Evolutionary conservation across 1,284 basidiomycete genomes (phyloP), one percentile per base, ranked within the genome.

Genomic region (Afroboletus lepidellus): DNA sequence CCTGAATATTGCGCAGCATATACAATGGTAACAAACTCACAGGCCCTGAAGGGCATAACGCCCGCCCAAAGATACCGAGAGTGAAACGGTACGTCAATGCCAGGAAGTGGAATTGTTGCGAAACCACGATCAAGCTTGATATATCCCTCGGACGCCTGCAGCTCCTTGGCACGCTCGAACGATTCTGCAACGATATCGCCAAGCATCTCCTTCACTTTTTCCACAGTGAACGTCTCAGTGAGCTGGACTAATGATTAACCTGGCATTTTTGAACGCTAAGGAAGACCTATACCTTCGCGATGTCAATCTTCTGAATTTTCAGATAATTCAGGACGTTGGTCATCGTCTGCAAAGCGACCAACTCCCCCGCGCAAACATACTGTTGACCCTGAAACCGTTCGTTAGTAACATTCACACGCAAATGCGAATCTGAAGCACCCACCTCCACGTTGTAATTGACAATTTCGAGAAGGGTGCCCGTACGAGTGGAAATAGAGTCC

Each of bases 1-100:
- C 58, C 58, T 67, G 29, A 71, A 41, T 15, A n/a, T 23, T 45
- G 29, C 56, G 16, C 38, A 55, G 18, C 56, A 41, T 53, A 60
- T 34, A 37, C 3, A 37, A 38, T 49, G 44, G 18, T 32, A 34
- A 13, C 15, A 38, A 41, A 51, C 87, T 72, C 67, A 92, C 90
- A 94, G 43, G 90, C 90, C 60, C 93, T 85, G 89, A 96, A 96
- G 5, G 93, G 94, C 84, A 98, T 84, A 46, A 99, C 97, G 70
- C 96, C 97, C 29, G 94, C 94, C 97, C 96, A 95, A 42, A 99
- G 83, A 76, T 98, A 98, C 27, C 50, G 41, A 9, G 96, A 95
- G 73, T 99, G 96, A 90, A 99, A 99, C 12, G 97, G 96, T 12
- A 99, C 96, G 64, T 99, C 96, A 64, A 99, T 98, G 63, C 96